phyloP scores from a whole-genome alignment of 768 basidiomycete species.

The Pleurotus cornucopiae region DNA sequence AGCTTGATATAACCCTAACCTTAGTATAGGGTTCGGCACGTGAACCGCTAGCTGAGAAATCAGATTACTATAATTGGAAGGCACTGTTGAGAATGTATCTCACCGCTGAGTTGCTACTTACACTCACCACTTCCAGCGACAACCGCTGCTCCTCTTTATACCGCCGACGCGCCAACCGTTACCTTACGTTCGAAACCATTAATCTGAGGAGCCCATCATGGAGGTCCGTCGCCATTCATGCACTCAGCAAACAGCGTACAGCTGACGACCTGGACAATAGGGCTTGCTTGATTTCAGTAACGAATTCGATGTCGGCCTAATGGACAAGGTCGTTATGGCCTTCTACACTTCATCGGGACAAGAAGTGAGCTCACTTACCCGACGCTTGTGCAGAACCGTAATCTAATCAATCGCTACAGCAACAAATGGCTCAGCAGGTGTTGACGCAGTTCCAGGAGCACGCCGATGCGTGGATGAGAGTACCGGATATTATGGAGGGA shows the following conservation, averaged over 20 bases:
- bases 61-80: not conserved
- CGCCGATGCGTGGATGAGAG: conserved; percentile 95
- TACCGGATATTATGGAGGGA: conserved; percentile 87
- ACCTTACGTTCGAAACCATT: not conserved
- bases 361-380: conserved; percentile 53
- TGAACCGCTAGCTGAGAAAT: not conserved
- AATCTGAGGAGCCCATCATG: conserved; percentile 29
- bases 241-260: conserved; percentile 10
- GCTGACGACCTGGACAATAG: conserved; percentile 35
- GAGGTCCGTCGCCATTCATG: conserved; percentile 27
- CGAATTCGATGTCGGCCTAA: conserved; percentile 87
- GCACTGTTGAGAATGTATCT: not conserved
- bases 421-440: conserved; percentile 91
- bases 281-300: conserved; percentile 88
- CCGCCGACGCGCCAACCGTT: not conserved
- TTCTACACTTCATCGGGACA: conserved; percentile 83
- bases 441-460: conserved; percentile 96
- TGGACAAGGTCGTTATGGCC: conserved; percentile 92
- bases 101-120: not conserved
- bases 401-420: conserved; percentile 41
- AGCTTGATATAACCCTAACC: not conserved
- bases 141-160: not conserved
- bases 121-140: not conserved
- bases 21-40: not conserved
- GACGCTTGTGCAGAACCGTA: conserved; percentile 1